Percentiles rank a stretch among this genome's conserved stretches.
phyloP scores from a whole-genome alignment of 805 yeast genomes.

The Candida broadrunensis region DNA sequence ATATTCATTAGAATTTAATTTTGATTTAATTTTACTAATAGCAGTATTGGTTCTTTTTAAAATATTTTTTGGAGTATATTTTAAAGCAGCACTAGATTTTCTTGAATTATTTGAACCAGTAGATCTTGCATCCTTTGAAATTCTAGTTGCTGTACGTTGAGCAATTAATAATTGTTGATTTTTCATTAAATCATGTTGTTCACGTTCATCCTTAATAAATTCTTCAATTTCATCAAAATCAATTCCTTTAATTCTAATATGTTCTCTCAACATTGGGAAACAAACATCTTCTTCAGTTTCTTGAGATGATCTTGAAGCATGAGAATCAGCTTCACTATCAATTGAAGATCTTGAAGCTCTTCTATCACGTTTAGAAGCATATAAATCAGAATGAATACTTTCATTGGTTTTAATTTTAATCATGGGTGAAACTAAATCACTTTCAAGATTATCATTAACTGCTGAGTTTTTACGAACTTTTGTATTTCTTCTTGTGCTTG shows the following conservation, averaged over 20 bases:
- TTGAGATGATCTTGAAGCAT: slow-evolving; percentile 73
- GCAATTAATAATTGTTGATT: slow-evolving; percentile 23
- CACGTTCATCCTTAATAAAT: slow-evolving; percentile 62
- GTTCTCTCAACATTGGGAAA: slow-evolving; percentile 82
- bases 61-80: slow-evolving; percentile 55
- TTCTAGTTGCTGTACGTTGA: slow-evolving; percentile 10
- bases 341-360: slow-evolving; percentile 36
- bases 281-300: slow-evolving; percentile 98
- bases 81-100: slow-evolving; percentile 46
- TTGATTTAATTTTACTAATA: slow-evolving; percentile 5
- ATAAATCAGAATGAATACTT: slow-evolving; percentile 16
- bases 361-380: slow-evolving; percentile 16
- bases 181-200: slow-evolving; percentile 31
- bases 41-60: slow-evolving; percentile 11
- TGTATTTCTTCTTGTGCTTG: slow-evolving; percentile 7
- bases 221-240: slow-evolving; percentile 90
- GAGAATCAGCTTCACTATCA: slow-evolving; percentile 69
- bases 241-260: slow-evolving; percentile 63
- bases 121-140: slow-evolving; percentile 1
- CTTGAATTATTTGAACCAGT: slow-evolving; percentile 18
- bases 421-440: slow-evolving; percentile 27
- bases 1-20: not conserved
- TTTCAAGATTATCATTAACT: slow-evolving; percentile 15
- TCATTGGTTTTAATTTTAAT: slow-evolving; percentile 23
- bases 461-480: slow-evolving; percentile 1